Evolutionary conservation across 495 filamentous ascomycete genomes (phyloP).

Genomic region (Tuber indicum): DNA sequence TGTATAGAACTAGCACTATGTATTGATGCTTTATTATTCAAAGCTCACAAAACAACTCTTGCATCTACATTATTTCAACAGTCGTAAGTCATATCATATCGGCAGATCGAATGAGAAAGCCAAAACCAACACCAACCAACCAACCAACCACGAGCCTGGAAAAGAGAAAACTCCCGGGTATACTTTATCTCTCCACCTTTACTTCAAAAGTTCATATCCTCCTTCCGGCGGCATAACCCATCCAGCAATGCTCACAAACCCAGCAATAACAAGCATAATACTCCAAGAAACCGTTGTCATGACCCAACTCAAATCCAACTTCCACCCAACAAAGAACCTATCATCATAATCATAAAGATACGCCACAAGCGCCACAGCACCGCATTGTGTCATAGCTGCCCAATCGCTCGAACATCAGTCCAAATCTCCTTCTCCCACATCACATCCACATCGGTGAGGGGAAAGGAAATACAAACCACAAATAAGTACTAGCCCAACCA

Average conservation of each 20-base stretch:
- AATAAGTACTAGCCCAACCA: constrained; percentile 57
- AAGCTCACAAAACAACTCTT: not conserved
- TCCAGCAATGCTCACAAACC: constrained; percentile 57
- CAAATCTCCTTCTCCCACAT: not conserved
- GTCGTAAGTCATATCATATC: not conserved
- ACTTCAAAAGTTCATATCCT: constrained; percentile 63
- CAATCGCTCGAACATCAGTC: not conserved
- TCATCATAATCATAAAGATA: constrained; percentile 80
- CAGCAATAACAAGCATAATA: constrained; percentile 56
- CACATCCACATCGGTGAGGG: constrained; percentile 6
- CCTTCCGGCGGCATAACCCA: constrained; percentile 69
- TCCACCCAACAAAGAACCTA: constrained; percentile 80
- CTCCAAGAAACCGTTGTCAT: constrained; percentile 69
- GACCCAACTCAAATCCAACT: constrained; percentile 68
- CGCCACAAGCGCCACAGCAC: constrained; percentile 49
- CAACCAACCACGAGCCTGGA: not conserved
- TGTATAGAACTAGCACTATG: not conserved
- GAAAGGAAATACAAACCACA: constrained; percentile 57
- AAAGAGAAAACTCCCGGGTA: not conserved
- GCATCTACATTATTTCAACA: not conserved
- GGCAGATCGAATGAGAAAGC: not conserved
- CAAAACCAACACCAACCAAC: constrained; percentile 3
- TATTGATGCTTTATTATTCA: not conserved
- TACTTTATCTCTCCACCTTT: not conserved
- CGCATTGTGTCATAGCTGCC: constrained; percentile 26